Conservation (phyloP, 805 yeast species). For the Barnettozyma botsteinii region DNA sequence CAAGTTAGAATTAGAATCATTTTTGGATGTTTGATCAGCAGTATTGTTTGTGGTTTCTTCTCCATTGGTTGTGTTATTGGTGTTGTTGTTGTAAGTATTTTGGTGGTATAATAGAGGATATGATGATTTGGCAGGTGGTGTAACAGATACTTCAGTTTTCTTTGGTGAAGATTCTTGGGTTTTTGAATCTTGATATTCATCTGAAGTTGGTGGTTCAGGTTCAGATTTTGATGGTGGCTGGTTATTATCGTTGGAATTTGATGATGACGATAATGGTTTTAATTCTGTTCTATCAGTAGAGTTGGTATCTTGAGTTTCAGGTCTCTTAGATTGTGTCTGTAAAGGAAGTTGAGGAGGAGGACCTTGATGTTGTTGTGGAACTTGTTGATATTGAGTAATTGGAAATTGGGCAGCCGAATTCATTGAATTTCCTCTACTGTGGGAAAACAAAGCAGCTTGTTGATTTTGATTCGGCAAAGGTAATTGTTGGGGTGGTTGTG, state of each 20-base stretch:
- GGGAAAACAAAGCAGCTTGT: not conserved
- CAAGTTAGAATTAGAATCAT: constrained; percentile 10
- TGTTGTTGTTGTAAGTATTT: constrained; percentile 5
- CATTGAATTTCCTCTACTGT: constrained; percentile 1
- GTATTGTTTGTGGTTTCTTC: constrained; percentile 8
- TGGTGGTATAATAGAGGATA: constrained; percentile 8
- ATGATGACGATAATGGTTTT: constrained; percentile 12
- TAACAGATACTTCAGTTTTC: constrained; percentile 7
- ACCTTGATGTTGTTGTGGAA: constrained; percentile 1
- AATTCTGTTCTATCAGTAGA: constrained; percentile 20
- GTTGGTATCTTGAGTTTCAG: constrained; percentile 14
- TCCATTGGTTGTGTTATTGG: constrained; percentile 10
- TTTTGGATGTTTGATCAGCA: constrained; percentile 3
- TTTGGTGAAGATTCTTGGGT: constrained; percentile 17
- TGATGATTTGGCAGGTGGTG: constrained; percentile 13
- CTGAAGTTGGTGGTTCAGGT: not conserved
- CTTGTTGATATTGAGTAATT: constrained; percentile 3
- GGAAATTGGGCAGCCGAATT: not conserved
- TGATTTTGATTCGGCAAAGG: constrained; percentile 1
- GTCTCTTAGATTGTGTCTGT: constrained; percentile 12
- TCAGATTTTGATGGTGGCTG: not conserved
- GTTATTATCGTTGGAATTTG: not conserved
- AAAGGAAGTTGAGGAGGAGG: constrained; percentile 4
- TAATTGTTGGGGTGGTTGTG: constrained; percentile 7
- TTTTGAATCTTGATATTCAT: constrained; percentile 7